A percentile compares a stretch with the other conserved stretches of the same genome.
phyloP scores from a whole-genome alignment of 805 yeast genomes.

The Candida easanensis region DNA sequence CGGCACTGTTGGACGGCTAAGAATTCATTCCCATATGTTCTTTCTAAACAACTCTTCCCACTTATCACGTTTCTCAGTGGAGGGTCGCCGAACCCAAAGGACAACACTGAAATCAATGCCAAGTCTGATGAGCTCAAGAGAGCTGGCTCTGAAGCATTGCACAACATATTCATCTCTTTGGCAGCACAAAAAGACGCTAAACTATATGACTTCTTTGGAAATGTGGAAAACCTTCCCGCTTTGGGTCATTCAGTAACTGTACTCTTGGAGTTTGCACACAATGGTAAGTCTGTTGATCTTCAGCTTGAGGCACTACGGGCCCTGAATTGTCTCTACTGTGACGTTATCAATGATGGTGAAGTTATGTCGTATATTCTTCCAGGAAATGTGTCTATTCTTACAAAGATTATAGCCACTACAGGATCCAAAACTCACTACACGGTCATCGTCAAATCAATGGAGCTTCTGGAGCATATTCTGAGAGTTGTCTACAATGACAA shows the following conservation, averaged over 20 bases:
- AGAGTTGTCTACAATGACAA: conserved; percentile 40
- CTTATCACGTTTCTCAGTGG: conserved; percentile 45
- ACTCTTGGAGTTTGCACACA: conserved; percentile 34
- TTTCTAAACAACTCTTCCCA: conserved; percentile 46
- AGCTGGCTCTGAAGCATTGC: conserved; percentile 35
- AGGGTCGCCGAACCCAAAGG: conserved; percentile 39
- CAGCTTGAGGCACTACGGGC: conserved; percentile 35
- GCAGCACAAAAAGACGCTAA: conserved; percentile 20
- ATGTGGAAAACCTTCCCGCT: conserved; percentile 38
- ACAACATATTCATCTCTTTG: conserved; percentile 31
- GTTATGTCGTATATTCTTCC: conserved; percentile 47
- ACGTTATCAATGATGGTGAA: conserved; percentile 44
- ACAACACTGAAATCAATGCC: conserved; percentile 18
- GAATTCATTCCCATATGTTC: conserved; percentile 33
- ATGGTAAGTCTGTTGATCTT: conserved; percentile 27
- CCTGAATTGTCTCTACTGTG: conserved; percentile 33
- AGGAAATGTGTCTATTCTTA: conserved; percentile 45
- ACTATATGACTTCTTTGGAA: conserved; percentile 27
- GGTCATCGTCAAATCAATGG: conserved; percentile 32
- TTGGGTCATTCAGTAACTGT: conserved; percentile 48
- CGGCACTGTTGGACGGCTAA: conserved; percentile 44
- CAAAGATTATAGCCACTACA: conserved; percentile 35
- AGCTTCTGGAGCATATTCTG: conserved; percentile 31
- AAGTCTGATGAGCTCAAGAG: conserved; percentile 36
- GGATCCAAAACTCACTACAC: conserved; percentile 36